Evolutionary conservation across 2,329 filamentous ascomycete genomes (phyloP), one percentile per base, ranked within the genome.

Genomic region (Massarina eburnea): DNA sequence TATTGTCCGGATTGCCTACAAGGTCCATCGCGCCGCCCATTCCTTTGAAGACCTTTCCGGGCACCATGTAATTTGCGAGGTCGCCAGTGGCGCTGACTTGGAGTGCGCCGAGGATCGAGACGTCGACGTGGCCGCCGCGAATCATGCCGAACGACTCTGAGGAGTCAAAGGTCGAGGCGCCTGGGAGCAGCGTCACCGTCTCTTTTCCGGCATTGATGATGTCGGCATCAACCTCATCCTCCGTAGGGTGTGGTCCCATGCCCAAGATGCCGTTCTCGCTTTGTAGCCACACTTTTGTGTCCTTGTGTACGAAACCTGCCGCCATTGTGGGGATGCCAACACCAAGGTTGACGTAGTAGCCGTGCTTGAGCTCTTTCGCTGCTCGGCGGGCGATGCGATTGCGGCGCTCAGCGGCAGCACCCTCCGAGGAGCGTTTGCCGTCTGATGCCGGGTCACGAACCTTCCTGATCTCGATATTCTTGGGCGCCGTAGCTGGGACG

Each of bases 71-170:
- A 77, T 95, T 95, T 47, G 91, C 91, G 40, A 96, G 76, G 66
- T 95, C 90, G 54, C 89, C 88, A 24, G 74, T 80, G 42, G 83
- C 85, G 64, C 81, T 87, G 55, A 95, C 90, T 73, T 96, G 90
- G 83, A 96, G 91, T 27, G 89, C 90, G 39, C 90, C 90, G 26
- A 96, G 80, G 60, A 96, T 95, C 15, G 89, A 94, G 61, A 96
- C 78, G 73, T 95, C 83, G 71, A 96, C 86, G 49, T 89, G 82
- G 19, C 90, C 90, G 61, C 85, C 85, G 59, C 91, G 84, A 71
- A 96, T 95, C 90, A 95, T 95, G 66, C 89, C 90, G 66, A 96
- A 95, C 59, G 86, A 90, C 75, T 95, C 90, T 62, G 92, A 88
- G 57, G 84, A 89, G 56, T 90, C 90, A 60, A 95, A 95, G 43